Conservation (phyloP, 192 early-diverging fungal species). For the Dispira simplex region DNA sequence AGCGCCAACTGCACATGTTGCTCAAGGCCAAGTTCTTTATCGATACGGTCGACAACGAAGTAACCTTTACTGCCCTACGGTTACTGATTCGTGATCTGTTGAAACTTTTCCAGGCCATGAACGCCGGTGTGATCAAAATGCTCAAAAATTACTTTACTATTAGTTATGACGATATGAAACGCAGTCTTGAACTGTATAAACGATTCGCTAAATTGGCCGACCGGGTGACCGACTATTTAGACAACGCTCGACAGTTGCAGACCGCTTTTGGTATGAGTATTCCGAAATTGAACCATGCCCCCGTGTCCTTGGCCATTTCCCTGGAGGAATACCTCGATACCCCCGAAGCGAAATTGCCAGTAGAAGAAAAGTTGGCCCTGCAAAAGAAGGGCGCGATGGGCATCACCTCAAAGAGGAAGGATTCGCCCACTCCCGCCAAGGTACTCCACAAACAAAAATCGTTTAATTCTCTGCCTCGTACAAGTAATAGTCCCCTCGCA, state of each 20-base stretch:
- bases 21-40: constrained; percentile 31
- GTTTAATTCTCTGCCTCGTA: not conserved
- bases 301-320: constrained; percentile 28
- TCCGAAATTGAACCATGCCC: constrained; percentile 29
- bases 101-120: constrained; percentile 38
- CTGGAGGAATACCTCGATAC: constrained; percentile 31
- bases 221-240: constrained; percentile 27
- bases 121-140: constrained; percentile 36
- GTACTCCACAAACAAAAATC: not conserved
- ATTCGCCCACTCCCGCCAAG: not conserved
- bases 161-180: constrained; percentile 27
- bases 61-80: constrained; percentile 29
- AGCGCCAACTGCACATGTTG: constrained; percentile 29
- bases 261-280: constrained; percentile 29
- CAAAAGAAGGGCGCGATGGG: constrained; percentile 15
- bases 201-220: constrained; percentile 34
- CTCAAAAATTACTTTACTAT: constrained; percentile 36
- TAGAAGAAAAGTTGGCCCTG: constrained; percentile 14
- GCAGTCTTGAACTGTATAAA: constrained; percentile 32
- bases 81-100: constrained; percentile 31
- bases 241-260: constrained; percentile 27
- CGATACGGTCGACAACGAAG: constrained; percentile 31
- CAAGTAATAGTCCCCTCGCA: not conserved
- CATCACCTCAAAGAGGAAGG: not conserved
- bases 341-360: constrained; percentile 19